Percentiles rank a stretch among this genome's conserved stretches.
Conservation (phyloP, 345 rosid genomes). For the Linum trigynum region DNA sequence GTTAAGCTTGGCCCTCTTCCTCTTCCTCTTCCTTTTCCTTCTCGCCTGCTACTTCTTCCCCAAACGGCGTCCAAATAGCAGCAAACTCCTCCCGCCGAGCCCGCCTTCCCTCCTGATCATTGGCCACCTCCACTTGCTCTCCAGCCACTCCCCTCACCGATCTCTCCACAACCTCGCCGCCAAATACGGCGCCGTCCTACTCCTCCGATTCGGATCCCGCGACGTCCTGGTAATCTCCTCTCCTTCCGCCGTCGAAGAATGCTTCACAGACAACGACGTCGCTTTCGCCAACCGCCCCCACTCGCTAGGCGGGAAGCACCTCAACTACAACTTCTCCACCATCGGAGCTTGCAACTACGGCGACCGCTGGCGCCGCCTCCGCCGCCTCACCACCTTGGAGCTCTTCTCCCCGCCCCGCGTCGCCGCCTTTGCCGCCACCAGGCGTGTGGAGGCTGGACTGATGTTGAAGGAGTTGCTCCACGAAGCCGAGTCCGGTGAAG, state of each 20-base stretch:
- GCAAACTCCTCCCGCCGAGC: conserved; percentile 29
- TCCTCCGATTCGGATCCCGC: conserved; percentile 34
- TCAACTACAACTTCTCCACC: conserved; percentile 35
- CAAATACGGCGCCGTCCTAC: conserved; percentile 34
- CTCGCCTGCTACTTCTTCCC: neutral
- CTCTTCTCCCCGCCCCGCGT: conserved; percentile 48
- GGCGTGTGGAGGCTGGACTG: conserved; percentile 39
- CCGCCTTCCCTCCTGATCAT: conserved; percentile 30
- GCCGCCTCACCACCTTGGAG: conserved; percentile 33
- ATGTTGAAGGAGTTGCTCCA: conserved; percentile 27
- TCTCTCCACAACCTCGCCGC: conserved; percentile 19
- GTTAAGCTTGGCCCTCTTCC: neutral
- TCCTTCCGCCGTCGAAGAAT: conserved; percentile 30
- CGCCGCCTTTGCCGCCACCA: conserved; percentile 17
- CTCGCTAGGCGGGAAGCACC: conserved; percentile 20
- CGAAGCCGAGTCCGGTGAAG: neutral
- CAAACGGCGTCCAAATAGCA: neutral
- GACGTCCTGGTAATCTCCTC: conserved; percentile 29
- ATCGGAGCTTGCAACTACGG: conserved; percentile 34
- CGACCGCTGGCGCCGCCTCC: conserved; percentile 64
- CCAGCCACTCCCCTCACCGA: conserved; percentile 20
- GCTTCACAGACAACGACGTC: conserved; percentile 42
- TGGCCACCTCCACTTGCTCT: conserved; percentile 36
- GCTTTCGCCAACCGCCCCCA: conserved; percentile 37
- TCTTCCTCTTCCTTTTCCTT: neutral